Percentiles rank a stretch among this genome's conserved stretches.
These are phyloP conservation scores for Ceratocystis colombiana DNA, from an alignment of 2,329 filamentous ascomycete species.

Conservation along the genomic window DNA sequence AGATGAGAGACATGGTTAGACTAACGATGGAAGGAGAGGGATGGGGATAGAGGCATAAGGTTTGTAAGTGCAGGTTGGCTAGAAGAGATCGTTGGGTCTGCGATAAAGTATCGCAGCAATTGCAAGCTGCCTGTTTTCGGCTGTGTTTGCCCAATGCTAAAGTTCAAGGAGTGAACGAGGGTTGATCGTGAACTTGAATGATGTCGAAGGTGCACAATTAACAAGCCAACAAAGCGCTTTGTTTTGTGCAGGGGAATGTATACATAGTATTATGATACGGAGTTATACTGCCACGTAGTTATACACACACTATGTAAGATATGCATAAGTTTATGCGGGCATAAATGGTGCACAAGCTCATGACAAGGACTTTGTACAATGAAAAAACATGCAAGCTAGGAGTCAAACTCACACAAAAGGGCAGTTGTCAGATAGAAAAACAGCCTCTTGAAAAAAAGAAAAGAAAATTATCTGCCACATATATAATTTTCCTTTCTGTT, in stretches of 20 bases:
- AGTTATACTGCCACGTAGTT: too few species aligned
- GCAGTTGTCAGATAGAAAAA: not conserved
- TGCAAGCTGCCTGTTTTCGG: not conserved
- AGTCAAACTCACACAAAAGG: not conserved
- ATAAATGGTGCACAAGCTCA: not conserved
- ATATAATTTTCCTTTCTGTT: not conserved
- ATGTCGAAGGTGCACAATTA: not conserved
- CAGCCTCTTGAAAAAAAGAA: not conserved
- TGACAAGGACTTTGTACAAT: not conserved
- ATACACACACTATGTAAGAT: too few species aligned
- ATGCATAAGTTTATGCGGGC: not conserved
- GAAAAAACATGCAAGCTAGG: not conserved
- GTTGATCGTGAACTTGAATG: not conserved
- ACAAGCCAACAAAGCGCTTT: not conserved
- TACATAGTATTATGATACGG: not conserved
- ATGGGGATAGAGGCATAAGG: not conserved
- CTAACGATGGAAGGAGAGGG: not conserved
- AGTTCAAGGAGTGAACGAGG: not conserved
- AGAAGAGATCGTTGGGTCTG: not conserved
- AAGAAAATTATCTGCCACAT: not conserved
- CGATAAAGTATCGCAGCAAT: not conserved
- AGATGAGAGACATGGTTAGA: slow-evolving; percentile 21
- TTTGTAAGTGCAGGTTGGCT: not conserved
- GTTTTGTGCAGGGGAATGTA: not conserved
- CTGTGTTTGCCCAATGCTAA: too few species aligned